These are phyloP conservation scores for Fusarium mundagurra DNA, from an alignment of 2,329 filamentous ascomycete species.

Conservation along the genomic window DNA sequence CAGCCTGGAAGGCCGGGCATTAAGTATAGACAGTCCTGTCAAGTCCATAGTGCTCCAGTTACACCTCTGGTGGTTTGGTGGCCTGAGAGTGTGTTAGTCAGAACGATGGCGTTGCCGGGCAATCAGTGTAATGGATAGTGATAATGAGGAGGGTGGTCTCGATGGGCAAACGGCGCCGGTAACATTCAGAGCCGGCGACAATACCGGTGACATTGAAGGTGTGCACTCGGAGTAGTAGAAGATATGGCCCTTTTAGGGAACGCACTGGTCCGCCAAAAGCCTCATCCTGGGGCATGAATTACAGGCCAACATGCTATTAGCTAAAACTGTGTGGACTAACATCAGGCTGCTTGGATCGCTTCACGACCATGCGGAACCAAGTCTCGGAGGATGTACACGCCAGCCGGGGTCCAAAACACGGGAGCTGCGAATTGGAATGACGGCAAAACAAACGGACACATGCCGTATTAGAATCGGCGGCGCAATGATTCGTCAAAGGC, in stretches of 20 bases:
- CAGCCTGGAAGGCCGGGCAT: conserved; percentile 53
- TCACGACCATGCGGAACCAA: conserved; percentile 37
- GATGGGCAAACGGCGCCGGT: conserved; percentile 19
- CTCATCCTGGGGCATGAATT: conserved; percentile 32
- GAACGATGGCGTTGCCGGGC: neutral
- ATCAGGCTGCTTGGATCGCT: conserved; percentile 40
- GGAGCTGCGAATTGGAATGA: conserved; percentile 37
- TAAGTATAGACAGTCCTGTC: conserved; percentile 55
- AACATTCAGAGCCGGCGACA: conserved; percentile 6
- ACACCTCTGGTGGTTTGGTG: neutral
- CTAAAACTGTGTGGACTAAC: conserved; percentile 43
- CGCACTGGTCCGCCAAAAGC: conserved; percentile 37
- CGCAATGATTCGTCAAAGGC: conserved; percentile 37
- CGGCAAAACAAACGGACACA: conserved; percentile 36
- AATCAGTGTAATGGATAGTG: neutral
- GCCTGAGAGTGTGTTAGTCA: neutral
- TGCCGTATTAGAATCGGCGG: conserved; percentile 37
- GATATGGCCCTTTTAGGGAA: conserved; percentile 40
- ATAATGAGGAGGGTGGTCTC: conserved; percentile 14
- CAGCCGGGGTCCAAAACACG: conserved; percentile 26
- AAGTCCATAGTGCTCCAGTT: conserved; percentile 40
- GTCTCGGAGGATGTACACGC: conserved; percentile 31
- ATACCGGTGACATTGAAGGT: conserved; percentile 18
- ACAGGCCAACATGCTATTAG: conserved; percentile 39
- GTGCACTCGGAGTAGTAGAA: conserved; percentile 36